Base-by-base conservation (phyloP, 1,284 basidiomycete species). In the Ganoderma lucidum region DNA sequence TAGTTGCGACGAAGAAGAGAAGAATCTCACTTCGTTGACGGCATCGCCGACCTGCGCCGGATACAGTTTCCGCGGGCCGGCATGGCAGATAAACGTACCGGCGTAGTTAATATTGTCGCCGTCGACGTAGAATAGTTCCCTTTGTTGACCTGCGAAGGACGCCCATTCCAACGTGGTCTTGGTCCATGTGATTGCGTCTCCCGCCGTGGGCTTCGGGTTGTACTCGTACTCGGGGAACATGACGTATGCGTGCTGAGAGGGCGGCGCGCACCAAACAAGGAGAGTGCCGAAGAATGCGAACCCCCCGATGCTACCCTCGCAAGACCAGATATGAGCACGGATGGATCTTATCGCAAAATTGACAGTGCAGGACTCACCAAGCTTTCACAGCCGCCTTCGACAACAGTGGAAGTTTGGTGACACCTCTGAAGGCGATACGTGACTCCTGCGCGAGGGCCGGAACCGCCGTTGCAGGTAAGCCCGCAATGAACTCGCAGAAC, bases 1-100 rank as follows among this genome's bases (percentile, higher is more conserved):
- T n/a, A n/a, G n/a, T n/a, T 12, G 23, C 6, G n/a, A 9, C 1
- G 30, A 55, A 30, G 17, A 35, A 5, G 41, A 3, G 17, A 28
- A 45, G 0, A 23, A n/a, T 37, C 61, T 30, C 45, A 69, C 69
- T 28, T 66, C 56, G 17, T 44, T 39, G 0, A 23, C 3, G 6
- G 41, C 51, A 2, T 37, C 15, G 2, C 42, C 60, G 2, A 72
- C 2, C 3, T 65, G 55, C 0, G n/a, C n/a, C n/a, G n/a, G 8
- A 15, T 28, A 65, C 51, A 10, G 12, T 42, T 3, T 5, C 2
- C 44, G 48, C 6, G 72, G 70, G 2, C 72, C 72, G 6, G 63
- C 61, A 12, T 73, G 70, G 28, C 68, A 63, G 48, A 73, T 66
- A 65, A 68, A 72, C 14, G 71, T 72, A 19, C 71, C 71, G 1